Base-by-base conservation (phyloP, 2,329 filamentous ascomycete species). In the Xylariaceae sp. region DNA sequence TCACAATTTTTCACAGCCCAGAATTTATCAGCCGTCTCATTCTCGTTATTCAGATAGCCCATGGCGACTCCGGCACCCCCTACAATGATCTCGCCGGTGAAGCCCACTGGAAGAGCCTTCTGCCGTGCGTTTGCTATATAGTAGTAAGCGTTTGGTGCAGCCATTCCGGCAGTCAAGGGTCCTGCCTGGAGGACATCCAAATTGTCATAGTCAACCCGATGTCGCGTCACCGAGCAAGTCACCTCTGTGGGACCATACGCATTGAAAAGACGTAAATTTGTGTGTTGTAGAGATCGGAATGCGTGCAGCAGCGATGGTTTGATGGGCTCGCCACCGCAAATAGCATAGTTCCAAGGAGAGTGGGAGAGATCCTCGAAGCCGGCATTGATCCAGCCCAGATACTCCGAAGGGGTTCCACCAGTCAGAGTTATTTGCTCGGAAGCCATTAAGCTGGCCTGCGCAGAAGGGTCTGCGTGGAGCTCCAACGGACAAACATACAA, bases 231-330 rank as follows among this genome's bases (percentile, higher is more conserved):
- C 5, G 27, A 36, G 27, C 39, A 44, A 4, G 58, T 53, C 9
- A 48, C 43, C 48, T 67, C 65, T 1, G 64, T 62, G 6, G 63
- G 61, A 1, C 66, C 65, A 39, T 66, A 68, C 1, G 41, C 43
- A 35, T 66, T 62, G 45, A 57, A 56, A 1, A 66, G 19, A 2
- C 38, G 27, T 3, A 49, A 19, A 19, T 45, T 18, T 2, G 12
- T 5, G 4, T 33, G 19, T 19, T 40, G 39, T 11, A 40, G 39
- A 40, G 39, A 40, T 40, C 39, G 39, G 17, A 40, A 40, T 15
- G 14, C 39, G 14, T 40, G 5, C 5, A 40, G 11, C 11, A 40
- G 18, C 18, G 39, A 40, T 5, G 14, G 6, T 19, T 40, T 40
- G 39, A 40, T 40, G 5, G 39, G n/a, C 11, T 19, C 39, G 11